Evolutionary conservation across 2,329 filamentous ascomycete species (phyloP), one percentile per base, ranked within the genome.

Genomic region (Arthrobotrys entomopaga): DNA sequence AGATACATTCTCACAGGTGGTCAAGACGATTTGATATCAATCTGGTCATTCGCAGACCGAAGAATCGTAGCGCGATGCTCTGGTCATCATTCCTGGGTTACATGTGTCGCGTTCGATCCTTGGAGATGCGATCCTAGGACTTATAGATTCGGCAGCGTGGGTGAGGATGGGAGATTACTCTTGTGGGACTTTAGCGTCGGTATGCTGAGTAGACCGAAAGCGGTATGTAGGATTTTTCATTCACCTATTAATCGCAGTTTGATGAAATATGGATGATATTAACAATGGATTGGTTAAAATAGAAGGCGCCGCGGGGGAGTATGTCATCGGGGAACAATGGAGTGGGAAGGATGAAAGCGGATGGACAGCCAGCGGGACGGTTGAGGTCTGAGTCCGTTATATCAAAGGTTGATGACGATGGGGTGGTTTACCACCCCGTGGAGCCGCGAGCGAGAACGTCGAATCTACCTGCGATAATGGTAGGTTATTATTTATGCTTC

Each of bases 131-230:
- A 99, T 80, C 92, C 96, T 80, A 88, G 91, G 78, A 98, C 92
- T 79, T 99, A 99, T 82, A 88, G 95, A 0, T 97, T 99, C 79
- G 95, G 95, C 29, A 97, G 92, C 79, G 94, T 99, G 0, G 95
- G 94, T 13, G 94, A 98, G 80, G 95, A 99, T 81, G 92, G 93
- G 78, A 87, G 93, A 67, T 84, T 99, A 16, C 87, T 97, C 71
- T 84, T 99, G 11, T 99, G 95, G 95, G 95, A 99, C 83, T 99
- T 99, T 81, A 97, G 90, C 77, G 92, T 97, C 48, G 93, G 93
- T 78, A 98, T 98, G 94, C 85, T 99, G 78, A 91, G 96, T 81
- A 87, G 93, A 73, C 94, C 95, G 19, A 94, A 94, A 82, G 90
- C 88, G 77, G 91, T 93, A 83, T 80, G 90, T 86, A 60, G 58